These are phyloP conservation scores for Hypoxylon sp. DNA, from an alignment of 2,329 filamentous ascomycete genomes.

Conservation along the genomic window DNA sequence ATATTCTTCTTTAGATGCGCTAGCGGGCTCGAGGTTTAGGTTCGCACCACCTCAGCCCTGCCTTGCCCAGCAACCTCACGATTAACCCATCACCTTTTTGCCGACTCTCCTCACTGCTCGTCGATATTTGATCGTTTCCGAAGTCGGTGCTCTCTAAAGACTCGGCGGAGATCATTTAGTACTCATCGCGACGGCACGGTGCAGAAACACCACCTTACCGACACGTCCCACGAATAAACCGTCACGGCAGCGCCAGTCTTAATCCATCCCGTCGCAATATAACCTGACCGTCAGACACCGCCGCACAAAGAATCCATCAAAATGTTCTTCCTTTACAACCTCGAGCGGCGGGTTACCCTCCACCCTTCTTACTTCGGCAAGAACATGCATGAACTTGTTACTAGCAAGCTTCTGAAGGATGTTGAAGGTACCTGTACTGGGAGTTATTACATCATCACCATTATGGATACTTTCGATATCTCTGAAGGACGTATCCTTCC, in stretches of 20 bases:
- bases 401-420: slow-evolving; percentile 88
- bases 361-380: slow-evolving; percentile 98
- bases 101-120: slow-evolving; percentile 1
- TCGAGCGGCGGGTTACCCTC: slow-evolving; percentile 93
- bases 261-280: neutral
- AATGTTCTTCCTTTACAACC: slow-evolving; percentile 99
- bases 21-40: slow-evolving; percentile 28
- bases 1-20: slow-evolving; percentile 17
- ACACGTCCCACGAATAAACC: slow-evolving; percentile 2
- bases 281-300: neutral
- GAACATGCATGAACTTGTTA: slow-evolving; percentile 92
- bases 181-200: neutral
- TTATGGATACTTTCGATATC: slow-evolving; percentile 96
- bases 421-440: slow-evolving; percentile 96
- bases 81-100: neutral
- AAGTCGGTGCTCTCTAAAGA: neutral
- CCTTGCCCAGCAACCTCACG: neutral
- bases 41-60: slow-evolving; percentile 25
- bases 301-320: slow-evolving; percentile 46
- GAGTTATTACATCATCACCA: slow-evolving; percentile 97
- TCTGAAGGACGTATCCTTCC: slow-evolving; percentile 94
- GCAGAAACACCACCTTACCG: neutral
- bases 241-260: neutral
- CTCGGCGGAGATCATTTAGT: neutral
- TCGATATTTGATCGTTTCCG: neutral